These are phyloP conservation scores for Aspergillus coremiiformis DNA, from an alignment of 495 filamentous ascomycete species.

Conservation along the genomic window DNA sequence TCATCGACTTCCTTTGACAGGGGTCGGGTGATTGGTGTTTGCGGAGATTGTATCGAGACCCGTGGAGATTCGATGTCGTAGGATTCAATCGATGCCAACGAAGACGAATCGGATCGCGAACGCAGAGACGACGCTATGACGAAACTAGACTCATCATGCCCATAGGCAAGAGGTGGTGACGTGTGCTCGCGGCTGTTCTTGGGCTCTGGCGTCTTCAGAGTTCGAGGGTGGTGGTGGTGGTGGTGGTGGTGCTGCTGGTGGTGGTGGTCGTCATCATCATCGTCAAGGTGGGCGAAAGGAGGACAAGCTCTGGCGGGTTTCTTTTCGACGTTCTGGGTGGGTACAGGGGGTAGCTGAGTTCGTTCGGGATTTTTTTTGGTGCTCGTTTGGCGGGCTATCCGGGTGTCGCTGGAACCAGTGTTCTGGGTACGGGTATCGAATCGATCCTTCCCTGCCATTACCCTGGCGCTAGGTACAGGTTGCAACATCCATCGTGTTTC, in stretches of 20 bases:
- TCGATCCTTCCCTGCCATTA: slow-evolving; percentile 77
- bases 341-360: slow-evolving; percentile 6
- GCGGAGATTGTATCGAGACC: slow-evolving; percentile 31
- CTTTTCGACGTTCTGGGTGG: slow-evolving; percentile 1
- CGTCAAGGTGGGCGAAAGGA: background rate
- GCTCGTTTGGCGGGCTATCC: slow-evolving; percentile 7
- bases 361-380: background rate
- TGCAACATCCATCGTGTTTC: slow-evolving; percentile 87
- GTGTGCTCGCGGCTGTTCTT: slow-evolving; percentile 7
- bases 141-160: slow-evolving; percentile 25
- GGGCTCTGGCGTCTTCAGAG: slow-evolving; percentile 10
- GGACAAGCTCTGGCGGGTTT: background rate
- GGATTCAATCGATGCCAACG: slow-evolving; percentile 25
- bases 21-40: slow-evolving; percentile 36
- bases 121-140: slow-evolving; percentile 16
- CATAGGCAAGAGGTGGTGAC: slow-evolving; percentile 17
- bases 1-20: slow-evolving; percentile 35
- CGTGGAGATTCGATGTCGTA: slow-evolving; percentile 23
- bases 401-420: slow-evolving; percentile 12
- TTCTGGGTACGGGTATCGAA: slow-evolving; percentile 33
- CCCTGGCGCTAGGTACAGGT: slow-evolving; percentile 70
- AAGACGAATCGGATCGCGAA: slow-evolving; percentile 31
- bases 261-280: slow-evolving; percentile 2
- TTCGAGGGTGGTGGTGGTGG: background rate
- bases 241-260: background rate